These are phyloP conservation scores for Paramecium octaurelia DNA, from an alignment of 73 alveolate species.

Conservation along the genomic window DNA sequence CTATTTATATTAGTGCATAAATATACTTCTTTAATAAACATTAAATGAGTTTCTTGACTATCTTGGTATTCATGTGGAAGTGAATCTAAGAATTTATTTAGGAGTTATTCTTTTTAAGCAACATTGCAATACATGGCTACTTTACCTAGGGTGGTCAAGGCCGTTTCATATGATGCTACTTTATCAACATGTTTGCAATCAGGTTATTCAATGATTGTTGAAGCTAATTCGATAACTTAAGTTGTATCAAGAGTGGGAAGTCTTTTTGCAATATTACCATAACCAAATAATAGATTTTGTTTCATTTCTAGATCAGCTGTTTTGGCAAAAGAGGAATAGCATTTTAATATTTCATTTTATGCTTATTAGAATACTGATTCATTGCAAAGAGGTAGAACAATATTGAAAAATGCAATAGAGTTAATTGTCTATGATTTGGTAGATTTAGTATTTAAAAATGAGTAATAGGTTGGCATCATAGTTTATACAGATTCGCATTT, in stretches of 20 bases:
- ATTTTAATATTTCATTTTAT: neutral
- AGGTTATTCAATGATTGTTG: neutral
- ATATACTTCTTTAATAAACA: slow-evolving; percentile 11
- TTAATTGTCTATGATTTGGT: neutral
- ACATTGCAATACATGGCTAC: neutral
- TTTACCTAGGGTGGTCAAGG: slow-evolving; percentile 44
- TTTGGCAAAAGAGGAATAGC: neutral
- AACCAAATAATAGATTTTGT: slow-evolving; percentile 3
- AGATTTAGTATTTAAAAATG: neutral
- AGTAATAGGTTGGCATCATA: slow-evolving; percentile 13
- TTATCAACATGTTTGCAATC: slow-evolving; percentile 8
- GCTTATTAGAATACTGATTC: slow-evolving; percentile 33
- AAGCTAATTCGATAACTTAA: neutral
- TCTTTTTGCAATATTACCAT: slow-evolving; percentile 41
- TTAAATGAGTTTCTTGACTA: slow-evolving; percentile 34
- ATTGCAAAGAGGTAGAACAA: neutral
- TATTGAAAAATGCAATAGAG: slow-evolving; percentile 33
- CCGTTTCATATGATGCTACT: slow-evolving; percentile 40
- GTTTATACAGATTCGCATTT: neutral
- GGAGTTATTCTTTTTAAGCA: neutral
- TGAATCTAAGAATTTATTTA: neutral
- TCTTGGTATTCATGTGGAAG: slow-evolving; percentile 20
- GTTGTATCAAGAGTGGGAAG: neutral
- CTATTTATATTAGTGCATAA: neutral
- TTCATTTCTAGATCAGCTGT: slow-evolving; percentile 8